Evolutionary conservation across 176 grass and related monocot genomes (phyloP).

Genomic region (Hsuehochloa calcarea): DNA sequence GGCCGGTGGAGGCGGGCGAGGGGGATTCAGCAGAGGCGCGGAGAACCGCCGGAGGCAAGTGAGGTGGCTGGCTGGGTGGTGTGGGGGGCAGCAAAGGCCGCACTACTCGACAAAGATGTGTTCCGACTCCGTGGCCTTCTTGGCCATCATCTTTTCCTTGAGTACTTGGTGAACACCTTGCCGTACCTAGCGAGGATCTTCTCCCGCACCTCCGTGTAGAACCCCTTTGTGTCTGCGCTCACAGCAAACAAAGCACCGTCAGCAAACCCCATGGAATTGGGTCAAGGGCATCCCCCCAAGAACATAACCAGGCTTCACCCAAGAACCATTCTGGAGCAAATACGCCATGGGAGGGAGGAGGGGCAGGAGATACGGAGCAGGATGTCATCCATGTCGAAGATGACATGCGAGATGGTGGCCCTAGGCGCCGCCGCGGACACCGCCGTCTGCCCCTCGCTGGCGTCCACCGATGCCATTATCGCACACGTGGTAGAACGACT

Average conservation of each 20-base stretch:
- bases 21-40: too few relatives aligned
- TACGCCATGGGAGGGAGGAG: too few relatives aligned
- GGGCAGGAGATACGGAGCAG: constrained; percentile 70
- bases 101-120: constrained; percentile 74
- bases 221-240: constrained; percentile 75
- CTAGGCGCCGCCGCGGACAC: too few relatives aligned
- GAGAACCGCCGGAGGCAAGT: too few relatives aligned
- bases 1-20: too few relatives aligned
- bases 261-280: background rate
- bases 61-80: too few relatives aligned
- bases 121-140: constrained; percentile 73
- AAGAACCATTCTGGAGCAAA: too few relatives aligned
- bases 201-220: constrained; percentile 94
- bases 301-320: too few relatives aligned
- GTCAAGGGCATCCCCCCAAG: background rate
- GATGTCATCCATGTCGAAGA: constrained; percentile 95
- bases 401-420: constrained; percentile 65
- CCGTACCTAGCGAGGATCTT: constrained; percentile 84
- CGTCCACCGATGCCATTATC: background rate
- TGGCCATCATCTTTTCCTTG: constrained; percentile 98
- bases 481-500: too few relatives aligned
- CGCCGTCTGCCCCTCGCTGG: background rate
- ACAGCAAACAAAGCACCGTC: too few relatives aligned
- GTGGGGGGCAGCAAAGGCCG: too few relatives aligned
- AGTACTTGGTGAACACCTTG: constrained; percentile 91